Conservation (phyloP, 2,329 filamentous ascomycete species). For the Pseudocercospora musae region DNA sequence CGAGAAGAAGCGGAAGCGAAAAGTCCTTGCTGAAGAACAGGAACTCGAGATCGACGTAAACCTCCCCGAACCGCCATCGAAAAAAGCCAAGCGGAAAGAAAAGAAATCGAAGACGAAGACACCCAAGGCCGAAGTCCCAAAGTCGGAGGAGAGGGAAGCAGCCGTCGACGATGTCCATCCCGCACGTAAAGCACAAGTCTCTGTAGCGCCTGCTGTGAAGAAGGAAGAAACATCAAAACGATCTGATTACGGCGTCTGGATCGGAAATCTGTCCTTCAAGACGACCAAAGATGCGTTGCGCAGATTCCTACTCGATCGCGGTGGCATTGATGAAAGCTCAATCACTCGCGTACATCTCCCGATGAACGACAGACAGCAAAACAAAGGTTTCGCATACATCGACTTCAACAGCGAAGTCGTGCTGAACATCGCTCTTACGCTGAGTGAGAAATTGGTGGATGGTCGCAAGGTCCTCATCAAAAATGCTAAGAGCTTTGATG, state of each 20-base stretch:
- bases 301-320: slow-evolving; percentile 73
- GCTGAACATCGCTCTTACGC: slow-evolving; percentile 71
- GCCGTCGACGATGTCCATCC: slow-evolving; percentile 11
- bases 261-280: slow-evolving; percentile 89
- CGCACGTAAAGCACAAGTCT: slow-evolving; percentile 4
- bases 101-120: slow-evolving; percentile 60
- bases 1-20: slow-evolving; percentile 64
- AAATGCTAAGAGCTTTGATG: slow-evolving; percentile 83
- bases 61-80: slow-evolving; percentile 91
- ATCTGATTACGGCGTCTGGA: slow-evolving; percentile 86
- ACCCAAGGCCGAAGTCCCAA: slow-evolving; percentile 9
- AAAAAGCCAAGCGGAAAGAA: slow-evolving; percentile 82
- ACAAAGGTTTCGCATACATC: slow-evolving; percentile 95
- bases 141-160: slow-evolving; percentile 3
- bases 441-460: slow-evolving; percentile 78
- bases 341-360: slow-evolving; percentile 87
- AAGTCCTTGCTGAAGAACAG: slow-evolving; percentile 48
- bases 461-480: slow-evolving; percentile 89
- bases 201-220: slow-evolving; percentile 9
- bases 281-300: slow-evolving; percentile 71
- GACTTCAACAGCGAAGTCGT: slow-evolving; percentile 72
- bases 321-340: slow-evolving; percentile 55
- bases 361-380: slow-evolving; percentile 58
- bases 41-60: slow-evolving; percentile 80
- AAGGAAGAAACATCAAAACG: slow-evolving; percentile 44